Base-by-base conservation (phyloP, 208 protist genomes). In the Trypanosoma cruzi region DNA sequence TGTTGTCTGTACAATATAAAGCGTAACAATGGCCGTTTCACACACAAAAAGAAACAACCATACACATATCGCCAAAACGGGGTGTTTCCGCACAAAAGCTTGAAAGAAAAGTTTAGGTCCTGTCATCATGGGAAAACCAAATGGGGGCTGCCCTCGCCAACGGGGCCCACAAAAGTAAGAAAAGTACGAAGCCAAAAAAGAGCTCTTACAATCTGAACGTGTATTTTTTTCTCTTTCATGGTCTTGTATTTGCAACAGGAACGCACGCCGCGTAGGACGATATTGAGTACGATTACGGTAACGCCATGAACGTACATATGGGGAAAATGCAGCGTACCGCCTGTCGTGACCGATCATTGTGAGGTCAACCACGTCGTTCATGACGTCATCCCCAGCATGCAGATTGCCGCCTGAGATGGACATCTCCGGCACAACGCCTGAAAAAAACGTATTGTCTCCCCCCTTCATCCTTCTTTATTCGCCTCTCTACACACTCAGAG, bases 31-130 rank as follows among this genome's bases (percentile, higher is more conserved):
- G 0, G 78, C 71, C 13, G 89, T 62, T 71, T 96, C 87, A 37
- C 90, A 85, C 5, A 92, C 46, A 53, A 93, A 96, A 22, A 96
- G 71, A 68, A 90, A 79, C n/a, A 73, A 60, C 88, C 90, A 96
- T 3, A 91, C 84, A 50, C 71, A 79, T 49, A 96, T 77, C 22
- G 90, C 83, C 7, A 82, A 77, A 5, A 90, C 74, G 1, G 90
- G 83, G 62, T 88, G 77, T 67, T 92, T 67, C 16, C 87, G 79
- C 36, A 93, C 79, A 68, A 96, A 84, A 48, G 74, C 71, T 56
- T 93, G 87, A 59, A 93, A 96, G 60, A 89, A 89, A 74, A 88
- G 88, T 73, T 82, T 79, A 0, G 75, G 62, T 0, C 90, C 90
- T n/a, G 85, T 82, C 42, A 91, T 86, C 70, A 89, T 93, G 20